These are phyloP conservation scores for Zygoascus meyerae DNA, from an alignment of 1,139 yeast species.

Conservation along the genomic window DNA sequence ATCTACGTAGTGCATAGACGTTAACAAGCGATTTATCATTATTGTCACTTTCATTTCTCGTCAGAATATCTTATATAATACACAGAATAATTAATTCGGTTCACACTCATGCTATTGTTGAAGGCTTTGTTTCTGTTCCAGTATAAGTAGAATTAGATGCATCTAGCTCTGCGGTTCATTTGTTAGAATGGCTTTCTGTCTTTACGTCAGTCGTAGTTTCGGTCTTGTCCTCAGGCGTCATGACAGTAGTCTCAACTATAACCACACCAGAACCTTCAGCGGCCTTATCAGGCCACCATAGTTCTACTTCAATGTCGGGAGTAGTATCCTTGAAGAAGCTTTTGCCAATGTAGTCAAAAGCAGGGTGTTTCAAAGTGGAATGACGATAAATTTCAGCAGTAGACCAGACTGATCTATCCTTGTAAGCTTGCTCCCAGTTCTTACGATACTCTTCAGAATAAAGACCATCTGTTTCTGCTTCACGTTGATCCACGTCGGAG, in stretches of 20 bases:
- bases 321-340: background rate
- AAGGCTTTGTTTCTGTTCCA: background rate
- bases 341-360: constrained; percentile 1
- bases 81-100: background rate
- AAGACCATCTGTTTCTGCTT: background rate
- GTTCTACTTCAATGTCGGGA: background rate
- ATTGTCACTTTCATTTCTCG: too few species aligned
- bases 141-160: background rate
- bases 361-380: constrained; percentile 8
- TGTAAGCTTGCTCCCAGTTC: constrained; percentile 7
- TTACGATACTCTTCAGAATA: background rate
- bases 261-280: background rate
- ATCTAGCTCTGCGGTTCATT: background rate
- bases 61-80: too few species aligned
- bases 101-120: background rate
- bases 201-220: background rate
- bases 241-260: background rate
- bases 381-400: constrained; percentile 5
- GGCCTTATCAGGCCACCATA: constrained; percentile 9
- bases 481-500: constrained; percentile 15
- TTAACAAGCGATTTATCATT: too few species aligned
- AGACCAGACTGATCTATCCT: constrained; percentile 9
- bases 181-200: background rate
- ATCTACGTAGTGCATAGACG: too few species aligned
- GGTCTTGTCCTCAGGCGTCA: background rate